Evolutionary conservation across 768 basidiomycete genomes (phyloP), one percentile per base, ranked within the genome.

Genomic region (Auriculariales sp.): DNA sequence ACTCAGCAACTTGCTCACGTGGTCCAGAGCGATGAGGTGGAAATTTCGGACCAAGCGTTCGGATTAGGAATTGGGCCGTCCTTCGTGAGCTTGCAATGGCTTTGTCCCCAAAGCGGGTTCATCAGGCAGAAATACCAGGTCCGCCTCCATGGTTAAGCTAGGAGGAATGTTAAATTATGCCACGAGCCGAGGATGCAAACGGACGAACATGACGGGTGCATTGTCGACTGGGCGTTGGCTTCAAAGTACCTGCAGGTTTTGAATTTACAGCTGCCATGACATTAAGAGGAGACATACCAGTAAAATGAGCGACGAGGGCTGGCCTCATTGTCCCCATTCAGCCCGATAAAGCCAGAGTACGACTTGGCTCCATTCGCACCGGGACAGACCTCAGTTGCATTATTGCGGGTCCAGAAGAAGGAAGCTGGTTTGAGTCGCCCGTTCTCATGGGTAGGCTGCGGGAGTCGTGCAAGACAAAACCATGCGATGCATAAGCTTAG

Each of bases 111-210:
- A 32, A 66, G 17, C 2, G 61, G 54, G 27, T 64, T 63, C 28
- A 58, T 27, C 49, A 65, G 54, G 14, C 65, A 30, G 57, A 61
- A 0, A 59, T 58, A 28, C 66, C 65, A 4, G 65, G 65, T 4
- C 65, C 63, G n/a, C 65, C 66, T 0, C 66, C 64, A 64, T 60
- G 2, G 62, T 63, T 39, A 67, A 53, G n/a, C 63, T 65, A 35
- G 3, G 28, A 9, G 11, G 15, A 14, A 25, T 25, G n/a, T 48
- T 31, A 19, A 17, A n/a, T 28, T 19, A 28, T 14, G 10, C 44
- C 10, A 27, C 15, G 11, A n/a, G n/a, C 12, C 11, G 5, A 12
- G 22, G 22, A 44, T 4, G 6, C 39, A 46, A 27, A 11, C 15
- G 1, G 10, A 50, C 57, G n/a, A 27, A 66, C 64, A 67, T 61